Conservation (phyloP, 306 rosid genomes). For the Prunus campanulata region DNA sequence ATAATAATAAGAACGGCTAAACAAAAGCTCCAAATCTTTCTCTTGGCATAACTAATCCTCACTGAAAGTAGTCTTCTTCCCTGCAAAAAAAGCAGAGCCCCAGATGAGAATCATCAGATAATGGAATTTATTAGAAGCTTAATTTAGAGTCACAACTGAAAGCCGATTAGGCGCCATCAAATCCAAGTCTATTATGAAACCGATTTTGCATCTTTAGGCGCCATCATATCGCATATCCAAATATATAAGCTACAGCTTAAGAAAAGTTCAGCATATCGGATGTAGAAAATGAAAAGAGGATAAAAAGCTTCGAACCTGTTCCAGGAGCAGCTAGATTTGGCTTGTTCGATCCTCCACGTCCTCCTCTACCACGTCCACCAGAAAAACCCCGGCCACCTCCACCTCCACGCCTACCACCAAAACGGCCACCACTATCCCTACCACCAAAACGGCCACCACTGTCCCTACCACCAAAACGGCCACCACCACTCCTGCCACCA, state of each 20-base stretch:
- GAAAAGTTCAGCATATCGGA: too few relatives aligned
- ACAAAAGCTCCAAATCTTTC: too few relatives aligned
- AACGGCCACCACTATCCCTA: constrained; percentile 27
- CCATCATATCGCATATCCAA: too few relatives aligned
- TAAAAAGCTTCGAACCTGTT: constrained; percentile 2
- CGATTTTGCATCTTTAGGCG: too few relatives aligned
- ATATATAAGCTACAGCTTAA: too few relatives aligned
- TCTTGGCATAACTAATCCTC: too few relatives aligned
- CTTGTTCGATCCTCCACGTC: constrained; percentile 38
- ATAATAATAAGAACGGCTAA: too few relatives aligned
- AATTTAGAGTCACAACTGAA: not conserved
- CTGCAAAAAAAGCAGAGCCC: too few relatives aligned
- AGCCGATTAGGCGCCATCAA: too few relatives aligned
- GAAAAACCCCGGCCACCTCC: constrained; percentile 26
- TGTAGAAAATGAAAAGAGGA: not conserved
- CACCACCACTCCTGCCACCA: not conserved
- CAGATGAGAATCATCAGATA: not conserved
- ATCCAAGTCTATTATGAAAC: too few relatives aligned
- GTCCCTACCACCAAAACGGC: constrained; percentile 17
- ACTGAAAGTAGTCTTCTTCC: too few relatives aligned
- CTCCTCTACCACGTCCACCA: constrained; percentile 31
- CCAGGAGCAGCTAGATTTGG: constrained; percentile 47
- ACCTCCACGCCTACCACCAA: constrained; percentile 31
- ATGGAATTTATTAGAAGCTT: not conserved
- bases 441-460: constrained; percentile 16